Evolutionary conservation across 2,329 filamentous ascomycete species (phyloP).

Genomic region (Ophiostoma ulmi): DNA sequence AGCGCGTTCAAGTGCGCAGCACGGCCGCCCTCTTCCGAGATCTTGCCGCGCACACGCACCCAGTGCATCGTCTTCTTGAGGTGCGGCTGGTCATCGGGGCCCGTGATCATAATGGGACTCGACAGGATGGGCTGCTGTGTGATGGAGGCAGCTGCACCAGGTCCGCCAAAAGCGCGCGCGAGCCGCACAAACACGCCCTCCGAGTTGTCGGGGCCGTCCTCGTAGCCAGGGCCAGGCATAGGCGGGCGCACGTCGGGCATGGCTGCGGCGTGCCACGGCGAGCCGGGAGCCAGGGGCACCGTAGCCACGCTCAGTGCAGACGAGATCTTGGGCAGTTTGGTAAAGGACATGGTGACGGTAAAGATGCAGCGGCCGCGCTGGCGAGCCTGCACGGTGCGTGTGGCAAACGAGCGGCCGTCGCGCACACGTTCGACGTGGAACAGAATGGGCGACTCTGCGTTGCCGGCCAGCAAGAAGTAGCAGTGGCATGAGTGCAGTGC

Average conservation of each 20-base stretch:
- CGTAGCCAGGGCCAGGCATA: constrained; percentile 36
- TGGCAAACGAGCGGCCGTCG: constrained; percentile 83
- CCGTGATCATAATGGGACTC: constrained; percentile 40
- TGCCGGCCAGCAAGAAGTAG: constrained; percentile 93
- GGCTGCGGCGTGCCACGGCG: constrained; percentile 31
- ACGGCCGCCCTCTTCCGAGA: constrained; percentile 67
- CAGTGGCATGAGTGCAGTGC: constrained; percentile 95
- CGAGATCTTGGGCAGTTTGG: constrained; percentile 55
- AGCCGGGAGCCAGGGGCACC: constrained; percentile 61
- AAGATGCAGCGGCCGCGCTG: constrained; percentile 89
- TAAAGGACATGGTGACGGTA: constrained; percentile 89
- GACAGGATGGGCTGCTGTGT: constrained; percentile 43
- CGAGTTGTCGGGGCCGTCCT: not conserved
- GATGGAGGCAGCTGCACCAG: not conserved
- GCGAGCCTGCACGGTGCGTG: constrained; percentile 89
- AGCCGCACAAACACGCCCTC: constrained; percentile 15
- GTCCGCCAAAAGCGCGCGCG: constrained; percentile 13
- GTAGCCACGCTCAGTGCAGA: constrained; percentile 45
- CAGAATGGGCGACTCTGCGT: constrained; percentile 75
- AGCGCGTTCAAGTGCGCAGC: constrained; percentile 80
- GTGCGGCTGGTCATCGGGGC: constrained; percentile 46
- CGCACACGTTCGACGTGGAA: constrained; percentile 94
- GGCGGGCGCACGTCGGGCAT: constrained; percentile 27
- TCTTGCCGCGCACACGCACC: constrained; percentile 66
- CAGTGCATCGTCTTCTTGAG: constrained; percentile 66